Percentiles rank a stretch among this genome's conserved stretches.
Conservation (phyloP, 805 yeast species). For the Wickerhamiella allomyrinae region DNA sequence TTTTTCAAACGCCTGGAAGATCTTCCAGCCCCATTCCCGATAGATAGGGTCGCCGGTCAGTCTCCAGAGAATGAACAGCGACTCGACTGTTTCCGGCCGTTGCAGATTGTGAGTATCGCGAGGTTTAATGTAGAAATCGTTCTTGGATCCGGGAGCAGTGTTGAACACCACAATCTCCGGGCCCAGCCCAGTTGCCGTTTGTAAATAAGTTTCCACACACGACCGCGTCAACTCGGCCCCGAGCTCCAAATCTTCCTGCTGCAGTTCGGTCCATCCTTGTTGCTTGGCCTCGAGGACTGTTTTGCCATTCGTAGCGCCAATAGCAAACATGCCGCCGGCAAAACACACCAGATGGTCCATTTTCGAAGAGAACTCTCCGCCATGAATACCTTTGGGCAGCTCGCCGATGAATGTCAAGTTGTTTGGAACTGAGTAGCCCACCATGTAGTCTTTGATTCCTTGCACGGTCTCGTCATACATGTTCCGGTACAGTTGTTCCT, state of each 20-base stretch:
- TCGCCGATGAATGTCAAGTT: conserved; percentile 25
- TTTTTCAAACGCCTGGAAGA: conserved; percentile 28
- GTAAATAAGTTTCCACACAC: conserved; percentile 31
- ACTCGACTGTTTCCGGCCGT: conserved; percentile 50
- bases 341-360: conserved; percentile 38
- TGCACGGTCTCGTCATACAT: conserved; percentile 22
- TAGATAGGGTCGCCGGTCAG: conserved; percentile 45
- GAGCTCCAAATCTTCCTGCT: conserved; percentile 30
- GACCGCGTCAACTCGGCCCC: conserved; percentile 27
- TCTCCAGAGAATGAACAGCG: conserved; percentile 43
- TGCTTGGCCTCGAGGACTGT: conserved; percentile 21
- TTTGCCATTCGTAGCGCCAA: conserved; percentile 28
- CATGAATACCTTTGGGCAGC: conserved; percentile 10
- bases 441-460: conserved; percentile 29
- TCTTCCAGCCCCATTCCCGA: conserved; percentile 40
- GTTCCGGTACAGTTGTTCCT: conserved; percentile 22
- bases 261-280: conserved; percentile 23
- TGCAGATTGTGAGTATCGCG: conserved; percentile 73
- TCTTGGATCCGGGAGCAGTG: conserved; percentile 26
- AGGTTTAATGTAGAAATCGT: conserved; percentile 31
- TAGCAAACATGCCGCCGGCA: conserved; percentile 39
- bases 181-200: conserved; percentile 59
- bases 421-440: conserved; percentile 30
- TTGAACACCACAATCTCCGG: conserved; percentile 87
- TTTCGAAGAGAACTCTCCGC: conserved; percentile 19